These are phyloP conservation scores for Myriosclerotinia curreyana DNA, from an alignment of 2,329 filamentous ascomycete genomes.

Conservation along the genomic window DNA sequence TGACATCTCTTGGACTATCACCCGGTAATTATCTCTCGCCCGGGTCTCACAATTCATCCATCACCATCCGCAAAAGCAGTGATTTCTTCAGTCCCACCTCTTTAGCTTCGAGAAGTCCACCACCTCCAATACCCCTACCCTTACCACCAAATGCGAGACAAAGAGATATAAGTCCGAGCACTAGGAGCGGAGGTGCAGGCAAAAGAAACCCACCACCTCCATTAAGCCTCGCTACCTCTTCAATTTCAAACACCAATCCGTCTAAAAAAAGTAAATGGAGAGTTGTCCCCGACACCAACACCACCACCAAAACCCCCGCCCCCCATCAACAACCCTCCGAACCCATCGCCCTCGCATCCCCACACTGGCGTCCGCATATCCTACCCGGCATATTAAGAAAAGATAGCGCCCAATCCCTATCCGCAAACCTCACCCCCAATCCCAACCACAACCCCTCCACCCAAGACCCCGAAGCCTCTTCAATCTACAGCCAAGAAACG, in stretches of 20 bases:
- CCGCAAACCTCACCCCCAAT: background rate
- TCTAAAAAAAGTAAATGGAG: slow-evolving; percentile 28
- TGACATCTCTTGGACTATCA: slow-evolving; percentile 18
- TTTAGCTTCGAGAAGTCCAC: slow-evolving; percentile 30
- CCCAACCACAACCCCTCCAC: background rate
- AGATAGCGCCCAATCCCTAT: slow-evolving; percentile 10
- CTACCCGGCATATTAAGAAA: slow-evolving; percentile 5
- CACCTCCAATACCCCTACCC: slow-evolving; percentile 48
- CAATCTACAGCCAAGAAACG: background rate
- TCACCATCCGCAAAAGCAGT: slow-evolving; percentile 18
- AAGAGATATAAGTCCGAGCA: slow-evolving; percentile 4
- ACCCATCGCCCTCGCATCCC: slow-evolving; percentile 31
- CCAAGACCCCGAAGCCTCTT: background rate
- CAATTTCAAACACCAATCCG: background rate
- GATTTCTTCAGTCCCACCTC: slow-evolving; percentile 24
- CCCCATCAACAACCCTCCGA: slow-evolving; percentile 16
- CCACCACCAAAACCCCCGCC: background rate
- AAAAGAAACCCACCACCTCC: slow-evolving; percentile 12
- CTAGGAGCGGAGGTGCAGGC: background rate
- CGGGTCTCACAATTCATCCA: background rate
- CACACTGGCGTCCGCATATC: slow-evolving; percentile 32
- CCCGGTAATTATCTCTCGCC: slow-evolving; percentile 4
- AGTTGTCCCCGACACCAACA: slow-evolving; percentile 23
- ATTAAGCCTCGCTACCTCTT: background rate
- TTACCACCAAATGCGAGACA: slow-evolving; percentile 31